Percentiles rank a stretch among this genome's conserved stretches.
phyloP scores from a whole-genome alignment of 768 basidiomycete genomes.

The Lactifluus echinatus region DNA sequence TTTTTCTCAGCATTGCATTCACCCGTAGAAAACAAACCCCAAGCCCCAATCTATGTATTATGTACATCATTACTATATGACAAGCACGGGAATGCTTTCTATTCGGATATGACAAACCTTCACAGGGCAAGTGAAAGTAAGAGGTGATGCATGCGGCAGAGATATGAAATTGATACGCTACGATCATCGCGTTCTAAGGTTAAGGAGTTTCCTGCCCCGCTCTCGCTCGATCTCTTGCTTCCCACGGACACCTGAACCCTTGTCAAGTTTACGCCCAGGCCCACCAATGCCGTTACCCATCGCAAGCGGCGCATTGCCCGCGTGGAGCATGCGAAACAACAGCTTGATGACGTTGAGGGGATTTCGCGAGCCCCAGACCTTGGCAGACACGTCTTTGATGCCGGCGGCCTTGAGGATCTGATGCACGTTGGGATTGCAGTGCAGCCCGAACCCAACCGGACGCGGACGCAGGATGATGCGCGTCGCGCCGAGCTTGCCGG shows the following conservation, averaged over 20 bases:
- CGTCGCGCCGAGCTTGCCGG: slow-evolving; percentile 77
- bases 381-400: slow-evolving; percentile 90
- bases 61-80: slow-evolving; percentile 16
- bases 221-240: slow-evolving; percentile 72
- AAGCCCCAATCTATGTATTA: slow-evolving; percentile 17
- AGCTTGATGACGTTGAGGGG: slow-evolving; percentile 81
- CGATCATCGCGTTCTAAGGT: slow-evolving; percentile 43
- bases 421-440: slow-evolving; percentile 84
- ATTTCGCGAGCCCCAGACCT: slow-evolving; percentile 91
- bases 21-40: slow-evolving; percentile 12
- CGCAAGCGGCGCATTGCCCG: slow-evolving; percentile 67
- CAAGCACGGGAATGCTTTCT: slow-evolving; percentile 12
- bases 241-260: slow-evolving; percentile 63
- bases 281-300: slow-evolving; percentile 84
- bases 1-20: slow-evolving; percentile 7
- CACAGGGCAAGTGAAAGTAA: slow-evolving; percentile 2
- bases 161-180: slow-evolving; percentile 8
- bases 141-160: slow-evolving; percentile 1
- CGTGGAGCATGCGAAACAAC: slow-evolving; percentile 72
- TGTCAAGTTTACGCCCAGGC: slow-evolving; percentile 57
- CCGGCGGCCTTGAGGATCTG: slow-evolving; percentile 88
- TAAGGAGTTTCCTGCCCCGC: slow-evolving; percentile 69
- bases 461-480: slow-evolving; percentile 71
- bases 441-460: slow-evolving; percentile 85
- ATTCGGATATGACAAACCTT: not conserved